These are phyloP conservation scores for Corymbia maculata DNA, from an alignment of 345 rosid genomes.

Conservation along the genomic window DNA sequence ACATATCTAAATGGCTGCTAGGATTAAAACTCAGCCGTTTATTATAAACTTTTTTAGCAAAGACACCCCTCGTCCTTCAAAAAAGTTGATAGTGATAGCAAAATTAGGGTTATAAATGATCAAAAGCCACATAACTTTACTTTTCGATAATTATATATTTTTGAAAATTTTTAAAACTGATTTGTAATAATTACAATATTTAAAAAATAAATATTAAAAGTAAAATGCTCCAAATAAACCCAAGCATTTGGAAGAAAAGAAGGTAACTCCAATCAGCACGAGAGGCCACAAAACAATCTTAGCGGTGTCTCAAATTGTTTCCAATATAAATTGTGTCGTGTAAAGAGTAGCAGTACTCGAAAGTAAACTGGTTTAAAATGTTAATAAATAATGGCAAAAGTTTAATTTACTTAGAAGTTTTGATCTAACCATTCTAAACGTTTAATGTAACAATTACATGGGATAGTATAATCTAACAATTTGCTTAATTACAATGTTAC, in stretches of 20 bases:
- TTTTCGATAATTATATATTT: too few species aligned
- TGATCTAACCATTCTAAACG: neutral
- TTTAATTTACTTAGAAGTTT: neutral
- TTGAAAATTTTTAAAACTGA: too few species aligned
- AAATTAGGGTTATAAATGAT: neutral
- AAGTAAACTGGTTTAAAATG: neutral
- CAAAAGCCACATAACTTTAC: neutral
- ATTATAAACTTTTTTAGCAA: too few species aligned
- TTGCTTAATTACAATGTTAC: neutral
- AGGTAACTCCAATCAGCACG: neutral
- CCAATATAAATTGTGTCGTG: too few species aligned
- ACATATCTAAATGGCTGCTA: too few species aligned
- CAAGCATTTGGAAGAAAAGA: neutral
- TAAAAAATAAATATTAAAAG: neutral
- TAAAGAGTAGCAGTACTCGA: too few species aligned
- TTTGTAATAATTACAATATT: neutral
- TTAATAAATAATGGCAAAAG: neutral
- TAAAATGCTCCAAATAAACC: neutral
- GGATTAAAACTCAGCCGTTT: too few species aligned
- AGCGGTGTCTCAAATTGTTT: neutral
- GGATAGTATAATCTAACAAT: too few species aligned
- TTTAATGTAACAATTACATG: too few species aligned
- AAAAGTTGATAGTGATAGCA: too few species aligned
- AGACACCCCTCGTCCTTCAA: too few species aligned
- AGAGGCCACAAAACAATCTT: neutral